Evolutionary conservation across 2,329 filamentous ascomycete species (phyloP).

Genomic region (Xylariaceae sp.): DNA sequence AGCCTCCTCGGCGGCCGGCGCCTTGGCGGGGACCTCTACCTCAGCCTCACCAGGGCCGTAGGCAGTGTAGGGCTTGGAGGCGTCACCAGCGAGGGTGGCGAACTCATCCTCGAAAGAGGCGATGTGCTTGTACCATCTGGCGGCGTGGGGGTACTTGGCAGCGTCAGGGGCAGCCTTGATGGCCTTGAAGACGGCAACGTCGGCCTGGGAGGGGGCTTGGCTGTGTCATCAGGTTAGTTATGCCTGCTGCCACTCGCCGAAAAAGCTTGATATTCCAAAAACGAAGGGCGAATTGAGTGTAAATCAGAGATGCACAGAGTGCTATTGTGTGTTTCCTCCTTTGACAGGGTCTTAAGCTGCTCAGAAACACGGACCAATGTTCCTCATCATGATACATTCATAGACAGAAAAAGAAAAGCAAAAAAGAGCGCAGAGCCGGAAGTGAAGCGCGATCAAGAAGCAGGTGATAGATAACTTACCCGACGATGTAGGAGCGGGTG

Average conservation of each 20-base stretch:
- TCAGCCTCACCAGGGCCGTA: slow-evolving; percentile 83
- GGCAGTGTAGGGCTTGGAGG: slow-evolving; percentile 78
- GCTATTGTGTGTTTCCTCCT: slow-evolving; percentile 35
- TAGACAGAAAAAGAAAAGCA: slow-evolving; percentile 22
- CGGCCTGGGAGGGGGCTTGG: slow-evolving; percentile 77
- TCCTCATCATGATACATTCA: slow-evolving; percentile 57
- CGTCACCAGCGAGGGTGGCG: slow-evolving; percentile 81
- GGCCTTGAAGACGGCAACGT: slow-evolving; percentile 93
- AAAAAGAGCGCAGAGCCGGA: neutral
- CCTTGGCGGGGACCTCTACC: slow-evolving; percentile 81
- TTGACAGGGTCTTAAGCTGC: slow-evolving; percentile 70
- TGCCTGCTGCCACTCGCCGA: neutral
- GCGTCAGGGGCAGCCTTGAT: slow-evolving; percentile 68
- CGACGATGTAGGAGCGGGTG: slow-evolving; percentile 66
- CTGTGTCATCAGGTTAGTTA: slow-evolving; percentile 33
- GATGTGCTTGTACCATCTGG: slow-evolving; percentile 99
- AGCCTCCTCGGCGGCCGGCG: slow-evolving; percentile 49
- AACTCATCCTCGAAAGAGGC: slow-evolving; percentile 90
- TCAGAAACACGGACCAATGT: slow-evolving; percentile 80
- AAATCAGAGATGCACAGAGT: slow-evolving; percentile 36
- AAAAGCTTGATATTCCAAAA: neutral
- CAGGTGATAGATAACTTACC: slow-evolving; percentile 47
- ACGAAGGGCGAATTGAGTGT: slow-evolving; percentile 1
- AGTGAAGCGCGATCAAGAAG: neutral
- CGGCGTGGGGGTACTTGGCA: slow-evolving; percentile 86